phyloP scores from a whole-genome alignment of 108 stramenopile genomes.

The Fragilaria crotonensis region DNA sequence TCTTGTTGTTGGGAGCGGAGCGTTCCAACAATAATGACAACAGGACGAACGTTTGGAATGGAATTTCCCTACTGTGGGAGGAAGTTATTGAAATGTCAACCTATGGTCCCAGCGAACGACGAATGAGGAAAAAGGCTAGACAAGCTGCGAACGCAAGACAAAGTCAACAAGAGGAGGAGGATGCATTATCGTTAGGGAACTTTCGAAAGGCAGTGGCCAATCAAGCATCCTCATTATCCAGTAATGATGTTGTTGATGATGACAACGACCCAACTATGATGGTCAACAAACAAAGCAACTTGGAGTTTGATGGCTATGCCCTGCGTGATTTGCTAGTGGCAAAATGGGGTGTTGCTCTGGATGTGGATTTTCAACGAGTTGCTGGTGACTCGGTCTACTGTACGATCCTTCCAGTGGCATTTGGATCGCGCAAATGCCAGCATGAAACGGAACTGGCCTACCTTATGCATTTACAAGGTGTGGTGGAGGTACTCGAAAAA shows the following conservation, averaged over 20 bases:
- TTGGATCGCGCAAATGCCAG: conserved; percentile 13
- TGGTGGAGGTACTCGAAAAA: conserved; percentile 14
- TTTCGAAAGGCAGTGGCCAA: conserved; percentile 7
- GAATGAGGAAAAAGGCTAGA: conserved; percentile 12
- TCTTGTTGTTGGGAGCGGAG: too few relatives aligned
- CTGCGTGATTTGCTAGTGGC: conserved; percentile 17
- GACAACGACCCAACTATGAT: neutral
- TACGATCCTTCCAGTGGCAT: too few relatives aligned
- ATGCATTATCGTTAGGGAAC: conserved; percentile 5
- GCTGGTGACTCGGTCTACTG: conserved; percentile 17
- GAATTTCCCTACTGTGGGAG: too few relatives aligned
- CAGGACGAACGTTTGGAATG: too few relatives aligned
- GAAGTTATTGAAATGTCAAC: conserved; percentile 27
- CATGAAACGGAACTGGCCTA: conserved; percentile 23
- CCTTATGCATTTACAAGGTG: conserved; percentile 24
- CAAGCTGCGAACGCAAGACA: neutral
- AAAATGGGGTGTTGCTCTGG: conserved; percentile 24
- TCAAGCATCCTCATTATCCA: neutral
- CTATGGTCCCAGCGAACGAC: conserved; percentile 23
- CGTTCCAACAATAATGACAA: too few relatives aligned
- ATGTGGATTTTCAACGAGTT: conserved; percentile 21
- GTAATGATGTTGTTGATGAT: too few relatives aligned
- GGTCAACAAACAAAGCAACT: neutral
- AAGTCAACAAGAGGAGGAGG: too few relatives aligned
- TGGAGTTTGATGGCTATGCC: conserved; percentile 21